phyloP scores from a whole-genome alignment of 148 eudicot genomes.

The Rhododendron molle region DNA sequence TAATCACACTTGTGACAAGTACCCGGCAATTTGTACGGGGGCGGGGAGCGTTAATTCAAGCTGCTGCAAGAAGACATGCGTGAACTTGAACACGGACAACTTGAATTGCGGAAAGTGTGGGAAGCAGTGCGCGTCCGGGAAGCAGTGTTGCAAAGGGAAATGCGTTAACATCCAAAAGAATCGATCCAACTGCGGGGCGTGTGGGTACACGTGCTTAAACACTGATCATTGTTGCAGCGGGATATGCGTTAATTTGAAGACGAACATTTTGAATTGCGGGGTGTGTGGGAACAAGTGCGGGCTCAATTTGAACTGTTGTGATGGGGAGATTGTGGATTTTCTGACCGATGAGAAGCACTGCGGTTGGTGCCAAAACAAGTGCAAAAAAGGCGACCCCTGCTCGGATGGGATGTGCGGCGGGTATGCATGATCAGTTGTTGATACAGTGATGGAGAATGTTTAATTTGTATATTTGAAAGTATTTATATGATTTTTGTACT shows the following conservation, averaged over 20 bases:
- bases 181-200: neutral
- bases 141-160: neutral
- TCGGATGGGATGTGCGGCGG: neutral
- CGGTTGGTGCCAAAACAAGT: conserved; percentile 1
- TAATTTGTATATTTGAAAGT: neutral
- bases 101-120: neutral
- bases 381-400: neutral
- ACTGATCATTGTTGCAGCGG: neutral
- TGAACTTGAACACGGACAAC: neutral
- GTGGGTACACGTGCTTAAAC: neutral
- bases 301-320: neutral
- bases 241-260: conserved; percentile 4
- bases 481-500: neutral
- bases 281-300: conserved; percentile 1
- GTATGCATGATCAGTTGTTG: neutral
- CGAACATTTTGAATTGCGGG: neutral
- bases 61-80: conserved; percentile 9
- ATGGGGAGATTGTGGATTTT: neutral
- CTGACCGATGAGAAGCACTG: neutral
- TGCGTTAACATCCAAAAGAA: neutral
- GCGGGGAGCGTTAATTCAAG: neutral
- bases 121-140: neutral
- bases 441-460: no score
- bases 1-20: neutral
- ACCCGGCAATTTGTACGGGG: neutral